Evolutionary conservation across 2,329 filamentous ascomycete genomes (phyloP), one percentile per base, ranked within the genome.

Genomic region (Arthrobotrys iridis): DNA sequence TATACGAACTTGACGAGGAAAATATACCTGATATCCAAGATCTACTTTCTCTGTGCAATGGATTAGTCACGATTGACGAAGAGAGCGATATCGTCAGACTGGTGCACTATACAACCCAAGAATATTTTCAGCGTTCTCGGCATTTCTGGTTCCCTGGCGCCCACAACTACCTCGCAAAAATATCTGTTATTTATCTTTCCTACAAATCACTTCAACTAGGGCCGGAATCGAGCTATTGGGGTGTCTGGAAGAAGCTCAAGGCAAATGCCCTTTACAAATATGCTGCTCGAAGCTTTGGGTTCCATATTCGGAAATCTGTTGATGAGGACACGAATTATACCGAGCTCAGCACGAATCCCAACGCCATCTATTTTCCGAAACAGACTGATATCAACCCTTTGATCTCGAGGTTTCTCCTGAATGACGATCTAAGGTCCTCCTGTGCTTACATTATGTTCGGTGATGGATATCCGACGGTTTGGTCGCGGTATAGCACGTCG

Each of bases 61-160:
- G 80, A 5, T 71, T 81, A 40, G 78, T 81, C 26, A 78, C 66
- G 13, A 66, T 81, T 10, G 80, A 81, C 59, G 48, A 79, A 33
- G 71, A 78, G 45, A 81, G 76, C 24, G 26, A 71, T 1, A 78
- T 77, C 13, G 76, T 81, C n/a, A 74, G 78, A 3, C 76, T 81
- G 33, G 78, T 81, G 5, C 79, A 81, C 60, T 79, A 79, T 50
- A 81, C 80, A 11, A 76, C 78, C 4, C 78, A 81, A 45, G 79
- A 81, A 72, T 81, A 79, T 60, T 78, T 81, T 15, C 41, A 58
- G 28, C 37, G 41, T 13, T 58, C n/a, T 3, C 18, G 13, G 11
- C 5, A 3, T 28, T 30, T 10, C 15, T 64, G 40, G 45, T 64
- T 72, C 20, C 46, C 45, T 1, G 13, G 41, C 20, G 37, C 48